phyloP scores from a whole-genome alignment of 108 stramenopile genomes.

The Skeletonema potamos region DNA sequence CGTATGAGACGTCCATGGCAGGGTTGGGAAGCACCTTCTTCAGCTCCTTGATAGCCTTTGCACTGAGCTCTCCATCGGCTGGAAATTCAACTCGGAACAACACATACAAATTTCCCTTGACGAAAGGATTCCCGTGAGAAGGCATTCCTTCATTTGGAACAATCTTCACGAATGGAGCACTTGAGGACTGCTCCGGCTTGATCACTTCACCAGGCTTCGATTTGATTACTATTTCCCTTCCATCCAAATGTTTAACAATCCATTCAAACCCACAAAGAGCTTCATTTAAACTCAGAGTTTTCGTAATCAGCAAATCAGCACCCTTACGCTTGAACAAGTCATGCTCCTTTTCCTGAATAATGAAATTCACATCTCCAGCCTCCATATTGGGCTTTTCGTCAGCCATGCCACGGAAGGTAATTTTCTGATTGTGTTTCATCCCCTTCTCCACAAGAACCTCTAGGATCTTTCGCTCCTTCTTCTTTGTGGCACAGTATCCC shows the following conservation, averaged over 20 bases:
- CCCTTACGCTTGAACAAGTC: conserved; percentile 96
- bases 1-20: conserved; percentile 72
- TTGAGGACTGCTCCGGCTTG: conserved; percentile 65
- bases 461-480: conserved; percentile 93
- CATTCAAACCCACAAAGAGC: conserved; percentile 96
- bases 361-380: conserved; percentile 96
- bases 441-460: conserved; percentile 97
- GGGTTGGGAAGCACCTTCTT: conserved; percentile 70
- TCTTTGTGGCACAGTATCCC: conserved; percentile 70
- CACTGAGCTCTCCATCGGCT: conserved; percentile 54
- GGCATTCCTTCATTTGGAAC: conserved; percentile 97
- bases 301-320: conserved; percentile 92
- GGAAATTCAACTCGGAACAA: conserved; percentile 94
- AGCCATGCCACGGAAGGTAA: conserved; percentile 93
- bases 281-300: conserved; percentile 91
- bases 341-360: conserved; percentile 98
- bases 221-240: conserved; percentile 83
- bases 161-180: conserved; percentile 82
- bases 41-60: conserved; percentile 53
- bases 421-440: conserved; percentile 93
- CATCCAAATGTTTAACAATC: conserved; percentile 91
- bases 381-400: conserved; percentile 96
- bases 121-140: conserved; percentile 89
- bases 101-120: conserved; percentile 93
- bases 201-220: conserved; percentile 91